Evolutionary conservation across 352 stramenopile species (phyloP), one percentile per base, ranked within the genome.

Genomic region (Phytophthora sp.): DNA sequence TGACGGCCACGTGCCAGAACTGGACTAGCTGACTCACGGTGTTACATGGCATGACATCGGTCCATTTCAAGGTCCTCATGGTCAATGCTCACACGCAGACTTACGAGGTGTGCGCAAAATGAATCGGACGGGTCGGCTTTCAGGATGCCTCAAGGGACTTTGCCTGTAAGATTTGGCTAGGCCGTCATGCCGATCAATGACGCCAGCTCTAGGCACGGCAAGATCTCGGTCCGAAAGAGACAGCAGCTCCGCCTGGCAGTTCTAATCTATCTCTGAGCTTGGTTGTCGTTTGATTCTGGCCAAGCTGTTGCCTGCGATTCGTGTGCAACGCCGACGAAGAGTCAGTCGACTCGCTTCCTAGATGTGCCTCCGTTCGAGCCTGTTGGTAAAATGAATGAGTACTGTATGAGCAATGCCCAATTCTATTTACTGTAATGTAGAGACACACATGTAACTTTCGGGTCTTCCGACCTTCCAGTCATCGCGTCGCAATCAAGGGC

Each of bases 121-220:
- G 57, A 62, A 52, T 62, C 29, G 54, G 29, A 44, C 29, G 41
- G 21, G 53, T 15, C 51, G 30, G 16, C 36, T n/a, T n/a, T n/a
- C n/a, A n/a, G 29, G 47, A 11, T 56, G 4, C 16, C 36, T 60
- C 36, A 29, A 62, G 41, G 57, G 57, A 51, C 20, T 51, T 66
- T 66, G 46, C 57, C 38, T 44, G 11, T 31, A 38, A 2, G 57
- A 65, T 58, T 65, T 50, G 45, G 57, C 35, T 45, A 2, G 30
- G 46, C 53, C 27, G 16, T 38, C 38, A 36, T 42, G 24, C 58
- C 49, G 51, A 67, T 61, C 59, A 62, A 41, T 62, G 59, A 38
- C 39, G 59, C 59, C 39, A 67, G 59, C 59, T 67, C 59, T 33
- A 59, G n/a, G n/a, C n/a, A n/a, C n/a, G n/a, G n/a, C n/a, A n/a